phyloP scores from a whole-genome alignment of 495 filamentous ascomycete species.

The Penicillium waksmanii region DNA sequence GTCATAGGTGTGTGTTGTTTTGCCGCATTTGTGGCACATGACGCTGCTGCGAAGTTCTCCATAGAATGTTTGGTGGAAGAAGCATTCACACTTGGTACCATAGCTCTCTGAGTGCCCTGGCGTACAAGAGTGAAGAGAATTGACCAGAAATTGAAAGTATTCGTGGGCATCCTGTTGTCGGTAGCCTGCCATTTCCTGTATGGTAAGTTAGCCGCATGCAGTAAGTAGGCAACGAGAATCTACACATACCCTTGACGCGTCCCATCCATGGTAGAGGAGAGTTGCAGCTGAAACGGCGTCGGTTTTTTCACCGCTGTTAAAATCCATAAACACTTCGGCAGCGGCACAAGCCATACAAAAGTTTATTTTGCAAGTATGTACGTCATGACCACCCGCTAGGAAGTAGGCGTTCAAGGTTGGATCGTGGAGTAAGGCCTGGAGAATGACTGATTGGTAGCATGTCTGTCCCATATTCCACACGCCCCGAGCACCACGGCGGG shows the following conservation, averaged over 20 bases:
- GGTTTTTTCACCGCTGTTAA: constrained; percentile 77
- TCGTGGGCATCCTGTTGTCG: constrained; percentile 95
- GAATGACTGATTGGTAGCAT: constrained; percentile 90
- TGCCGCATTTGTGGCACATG: constrained; percentile 81
- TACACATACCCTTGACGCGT: constrained; percentile 26
- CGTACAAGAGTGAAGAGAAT: constrained; percentile 68
- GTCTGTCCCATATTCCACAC: constrained; percentile 93
- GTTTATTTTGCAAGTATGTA: constrained; percentile 60
- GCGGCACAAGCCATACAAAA: constrained; percentile 82
- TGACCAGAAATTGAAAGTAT: constrained; percentile 89
- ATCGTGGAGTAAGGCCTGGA: constrained; percentile 88
- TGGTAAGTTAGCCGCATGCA: constrained; percentile 40
- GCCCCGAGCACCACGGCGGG: constrained; percentile 68
- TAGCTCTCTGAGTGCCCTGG: constrained; percentile 51
- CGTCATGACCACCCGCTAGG: constrained; percentile 80
- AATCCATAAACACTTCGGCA: constrained; percentile 90
- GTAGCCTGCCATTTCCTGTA: constrained; percentile 83
- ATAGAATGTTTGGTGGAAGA: constrained; percentile 88
- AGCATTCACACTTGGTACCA: constrained; percentile 73
- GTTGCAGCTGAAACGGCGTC: constrained; percentile 83
- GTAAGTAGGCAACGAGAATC: not conserved
- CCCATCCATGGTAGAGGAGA: constrained; percentile 58
- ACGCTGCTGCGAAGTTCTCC: constrained; percentile 85
- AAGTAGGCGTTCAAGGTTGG: constrained; percentile 85
- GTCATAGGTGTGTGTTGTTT: constrained; percentile 76